phyloP scores from a whole-genome alignment of 352 stramenopile genomes.

The Globisporangium canariense region DNA sequence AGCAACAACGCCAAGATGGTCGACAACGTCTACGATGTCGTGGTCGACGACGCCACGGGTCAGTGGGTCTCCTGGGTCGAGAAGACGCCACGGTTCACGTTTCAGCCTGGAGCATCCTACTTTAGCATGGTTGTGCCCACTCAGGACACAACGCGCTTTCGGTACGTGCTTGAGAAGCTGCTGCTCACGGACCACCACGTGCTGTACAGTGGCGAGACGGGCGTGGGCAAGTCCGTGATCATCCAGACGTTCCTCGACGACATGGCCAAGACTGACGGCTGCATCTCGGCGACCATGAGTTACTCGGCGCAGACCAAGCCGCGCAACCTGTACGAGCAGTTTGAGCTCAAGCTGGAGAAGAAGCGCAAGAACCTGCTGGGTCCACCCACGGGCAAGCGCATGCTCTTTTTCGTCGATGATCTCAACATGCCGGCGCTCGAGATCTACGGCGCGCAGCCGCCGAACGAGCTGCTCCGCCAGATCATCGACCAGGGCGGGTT shows the following conservation, averaged over 20 bases:
- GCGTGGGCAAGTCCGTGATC: slow-evolving; percentile 93
- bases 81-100: slow-evolving; percentile 88
- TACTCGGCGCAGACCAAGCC: slow-evolving; percentile 90
- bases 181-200: slow-evolving; percentile 81
- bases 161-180: slow-evolving; percentile 89
- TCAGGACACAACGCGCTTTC: slow-evolving; percentile 92
- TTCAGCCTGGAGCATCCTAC: slow-evolving; percentile 83
- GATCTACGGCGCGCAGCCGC: slow-evolving; percentile 91
- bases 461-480: slow-evolving; percentile 90
- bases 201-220: slow-evolving; percentile 89
- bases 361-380: slow-evolving; percentile 83
- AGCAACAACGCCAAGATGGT: slow-evolving; percentile 28
- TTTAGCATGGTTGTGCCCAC: slow-evolving; percentile 95
- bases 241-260: slow-evolving; percentile 89
- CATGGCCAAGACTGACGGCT: slow-evolving; percentile 80
- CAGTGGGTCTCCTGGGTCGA: slow-evolving; percentile 86
- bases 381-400: slow-evolving; percentile 67
- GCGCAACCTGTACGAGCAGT: slow-evolving; percentile 78
- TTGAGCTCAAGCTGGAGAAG: slow-evolving; percentile 81
- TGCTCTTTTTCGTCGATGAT: slow-evolving; percentile 91
- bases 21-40: slow-evolving; percentile 83
- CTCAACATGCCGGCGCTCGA: slow-evolving; percentile 93
- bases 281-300: slow-evolving; percentile 83
- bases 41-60: slow-evolving; percentile 69
- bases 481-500: slow-evolving; percentile 88